A percentile compares a stretch with the other conserved stretches of the same genome.
These are phyloP conservation scores for Suillus alpinus DNA, from an alignment of 768 basidiomycete species.

Conservation along the genomic window DNA sequence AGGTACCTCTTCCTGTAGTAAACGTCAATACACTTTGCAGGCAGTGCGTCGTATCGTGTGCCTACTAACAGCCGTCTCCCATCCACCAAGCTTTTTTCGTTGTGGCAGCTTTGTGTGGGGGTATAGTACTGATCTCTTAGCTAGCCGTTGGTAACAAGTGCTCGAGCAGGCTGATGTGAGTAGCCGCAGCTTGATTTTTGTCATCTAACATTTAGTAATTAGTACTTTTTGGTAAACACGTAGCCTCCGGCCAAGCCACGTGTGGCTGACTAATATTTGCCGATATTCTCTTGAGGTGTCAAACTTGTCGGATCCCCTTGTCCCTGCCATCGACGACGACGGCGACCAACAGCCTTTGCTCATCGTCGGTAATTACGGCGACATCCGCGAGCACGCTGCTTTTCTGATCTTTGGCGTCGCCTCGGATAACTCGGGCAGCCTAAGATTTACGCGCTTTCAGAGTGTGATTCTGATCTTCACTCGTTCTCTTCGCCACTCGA, in stretches of 20 bases:
- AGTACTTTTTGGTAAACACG: no score
- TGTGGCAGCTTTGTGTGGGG: neutral
- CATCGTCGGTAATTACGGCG: constrained; percentile 30
- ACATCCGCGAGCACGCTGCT: neutral
- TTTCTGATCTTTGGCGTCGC: neutral
- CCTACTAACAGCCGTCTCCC: neutral
- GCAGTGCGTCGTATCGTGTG: neutral
- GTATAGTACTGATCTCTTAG: no score
- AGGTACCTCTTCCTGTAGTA: neutral
- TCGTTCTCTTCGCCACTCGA: constrained; percentile 14
- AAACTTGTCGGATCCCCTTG: constrained; percentile 35
- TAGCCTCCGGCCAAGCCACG: constrained; percentile 16
- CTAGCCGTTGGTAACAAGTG: no score
- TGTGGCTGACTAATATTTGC: constrained; percentile 27
- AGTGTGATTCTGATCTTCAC: constrained; percentile 24
- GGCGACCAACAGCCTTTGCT: constrained; percentile 22
- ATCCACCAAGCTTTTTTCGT: neutral
- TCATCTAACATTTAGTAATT: no score
- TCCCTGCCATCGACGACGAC: constrained; percentile 35
- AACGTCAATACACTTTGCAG: neutral
- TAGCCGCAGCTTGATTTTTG: no score
- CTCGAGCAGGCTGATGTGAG: no score
- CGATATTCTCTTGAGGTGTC: constrained; percentile 21
- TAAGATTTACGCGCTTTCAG: constrained; percentile 14
- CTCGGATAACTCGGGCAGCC: constrained; percentile 9